Base-by-base conservation (phyloP, 176 grass and related monocot genomes). In the Aegilops bicornis region DNA sequence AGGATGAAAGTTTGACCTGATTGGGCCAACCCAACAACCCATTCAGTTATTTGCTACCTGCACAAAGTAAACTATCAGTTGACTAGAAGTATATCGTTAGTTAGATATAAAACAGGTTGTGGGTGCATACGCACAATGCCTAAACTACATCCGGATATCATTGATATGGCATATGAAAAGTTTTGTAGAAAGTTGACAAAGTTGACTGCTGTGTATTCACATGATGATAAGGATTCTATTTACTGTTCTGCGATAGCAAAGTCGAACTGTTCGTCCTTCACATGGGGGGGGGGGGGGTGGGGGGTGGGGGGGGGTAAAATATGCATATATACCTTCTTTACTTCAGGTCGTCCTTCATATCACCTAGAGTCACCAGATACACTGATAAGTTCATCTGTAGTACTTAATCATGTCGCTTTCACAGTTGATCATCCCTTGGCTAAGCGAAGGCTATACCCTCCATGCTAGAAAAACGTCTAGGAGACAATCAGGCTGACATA, bases 191-290 rank as follows among this genome's bases (percentile, higher is more conserved):
- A 61, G 11, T 27, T 27, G 27, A 27, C 27, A 27, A 27, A 27
- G 27, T 61, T 64, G 42, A 25, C 22, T 20, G 7, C 19, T 30
- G 58, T 80, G 33, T 40, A 0, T 25, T 36, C 47, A 33, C 19
- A 56, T 54, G 23, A 15, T 42, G 82, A 85, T 85, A 80, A 79
- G 82, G 82, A 89, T 84, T 89, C 75, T 54, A 56, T 70, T 54
- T 64, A 66, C 22, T 56, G 22, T 3, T 69, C 25, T 24, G 24
- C 23, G 12, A 29, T 65, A 65, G 63, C 27, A 65, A 65, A 65
- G 13, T 65, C 4, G 63, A 65, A 65, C 63, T 16, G 10, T 31
- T 65, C 11, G 10, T 16, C 2, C 25, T 65, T 65, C 63, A 65
- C 63, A 16, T 65, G 63, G 25, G 62, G 27, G 63, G 25, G 12